These are phyloP conservation scores for Megacollybia platyphylla DNA, from an alignment of 1,284 basidiomycete species.

Conservation along the genomic window DNA sequence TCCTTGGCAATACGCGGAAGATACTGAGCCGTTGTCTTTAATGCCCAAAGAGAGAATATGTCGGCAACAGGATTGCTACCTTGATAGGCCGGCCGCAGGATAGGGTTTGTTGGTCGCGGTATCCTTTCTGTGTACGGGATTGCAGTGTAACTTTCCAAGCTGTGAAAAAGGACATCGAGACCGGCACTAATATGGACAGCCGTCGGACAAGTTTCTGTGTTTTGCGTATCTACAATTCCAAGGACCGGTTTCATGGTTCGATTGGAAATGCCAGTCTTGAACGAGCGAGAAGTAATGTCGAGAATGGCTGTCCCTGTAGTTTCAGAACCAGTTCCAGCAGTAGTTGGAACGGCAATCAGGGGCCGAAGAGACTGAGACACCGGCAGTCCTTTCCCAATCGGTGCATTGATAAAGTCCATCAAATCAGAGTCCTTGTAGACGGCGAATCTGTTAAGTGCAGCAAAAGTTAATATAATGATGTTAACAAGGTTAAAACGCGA, in stretches of 20 bases:
- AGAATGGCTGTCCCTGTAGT: constrained; percentile 97
- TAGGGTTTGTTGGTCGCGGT: constrained; percentile 84
- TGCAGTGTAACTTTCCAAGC: constrained; percentile 86
- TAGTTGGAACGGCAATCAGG: constrained; percentile 90
- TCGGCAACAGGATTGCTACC: constrained; percentile 94
- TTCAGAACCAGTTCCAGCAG: constrained; percentile 94
- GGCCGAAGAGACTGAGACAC: constrained; percentile 70
- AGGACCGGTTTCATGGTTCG: constrained; percentile 84
- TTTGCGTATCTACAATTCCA: constrained; percentile 78
- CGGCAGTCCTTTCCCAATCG: constrained; percentile 85
- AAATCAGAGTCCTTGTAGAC: constrained; percentile 88
- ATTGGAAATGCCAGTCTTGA: constrained; percentile 95
- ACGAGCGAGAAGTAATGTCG: constrained; percentile 80
- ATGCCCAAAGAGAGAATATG: constrained; percentile 92
- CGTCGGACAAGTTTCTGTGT: constrained; percentile 76
- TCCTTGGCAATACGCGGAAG: constrained; percentile 82
- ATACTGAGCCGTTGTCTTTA: constrained; percentile 84
- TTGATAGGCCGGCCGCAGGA: constrained; percentile 88
- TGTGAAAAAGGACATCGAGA: constrained; percentile 90
- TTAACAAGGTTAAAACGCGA: constrained; percentile 12
- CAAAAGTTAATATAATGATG: not conserved
- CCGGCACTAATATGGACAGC: constrained; percentile 87
- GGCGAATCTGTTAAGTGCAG: constrained; percentile 39
- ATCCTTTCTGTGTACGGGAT: constrained; percentile 84
- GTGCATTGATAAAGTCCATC: constrained; percentile 95